Evolutionary conservation across 441 rosid species (phyloP), one percentile per base, ranked within the genome.

Genomic region (Erysimum cheiri): DNA sequence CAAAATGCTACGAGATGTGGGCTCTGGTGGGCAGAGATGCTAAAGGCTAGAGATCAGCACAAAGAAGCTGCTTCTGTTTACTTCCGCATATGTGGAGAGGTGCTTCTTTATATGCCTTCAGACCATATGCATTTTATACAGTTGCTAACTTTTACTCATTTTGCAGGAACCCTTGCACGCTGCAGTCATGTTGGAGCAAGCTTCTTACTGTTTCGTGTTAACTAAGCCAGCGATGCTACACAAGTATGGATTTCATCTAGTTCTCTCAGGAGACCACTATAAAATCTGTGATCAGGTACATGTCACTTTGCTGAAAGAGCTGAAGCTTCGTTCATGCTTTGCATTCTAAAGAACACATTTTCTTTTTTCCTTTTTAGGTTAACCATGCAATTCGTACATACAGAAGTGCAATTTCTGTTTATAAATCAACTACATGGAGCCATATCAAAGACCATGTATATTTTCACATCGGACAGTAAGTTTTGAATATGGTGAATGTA

Each of bases 131-230:
- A 50, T 13, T 19, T 49, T 53, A 14, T 73, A 8, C 37, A 29
- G 17, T 56, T 69, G 72, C 64, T 69, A 63, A 73, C 63, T 48
- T 53, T 39, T 57, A 71, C 57, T 75, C 39, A 69, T 73, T 69
- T 68, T 60, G 32, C 80, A 96, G 99, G 99, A 96, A 75, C 79
- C 89, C 67, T 69, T 93, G 77, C 91, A 91, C 84, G 87, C 97
- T 15, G 99, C 99, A 72, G 97, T 96, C 57, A 89, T 96, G 98
- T 90, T 93, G 60, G 99, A 96, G 92, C 99, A 96, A 86, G 97
- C 97, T 78, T 91, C 99, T 66, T 93, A 93, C 77, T 96, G 99
- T 82, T 96, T 87, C 82, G 79, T 96, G 83, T 81, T 91, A 69
- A 87, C 97, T 49, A 83, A 81, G 79, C 99, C 97, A 61, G 81